Base-by-base conservation (phyloP, 2,329 filamentous ascomycete genomes). In the Cladobotryum mycophilum region DNA sequence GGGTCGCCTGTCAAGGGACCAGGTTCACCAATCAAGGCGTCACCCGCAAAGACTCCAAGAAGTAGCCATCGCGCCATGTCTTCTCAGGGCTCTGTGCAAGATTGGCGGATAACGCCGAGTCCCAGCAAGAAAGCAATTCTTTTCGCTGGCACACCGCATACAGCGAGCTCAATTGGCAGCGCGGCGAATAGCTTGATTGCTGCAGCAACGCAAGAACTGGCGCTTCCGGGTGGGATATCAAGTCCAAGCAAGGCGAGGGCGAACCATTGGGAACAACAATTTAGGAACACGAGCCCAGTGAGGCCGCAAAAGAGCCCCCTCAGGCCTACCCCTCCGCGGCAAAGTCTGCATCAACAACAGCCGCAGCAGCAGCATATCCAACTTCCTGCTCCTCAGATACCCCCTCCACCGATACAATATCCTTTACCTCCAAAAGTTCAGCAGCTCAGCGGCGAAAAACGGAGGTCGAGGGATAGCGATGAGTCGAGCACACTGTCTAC, bases 401-500 rank as follows among this genome's bases (percentile, higher is more conserved):
- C 42, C 5, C 42, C 38, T 13, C 13, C 38, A 4, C 44, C 46
- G 20, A 22, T 47, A 22, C 49, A 34, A 17, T 42, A 51, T n/a
- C 49, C 49, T 13, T 44, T 49, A 30, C 36, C 47, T 18, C 46
- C 13, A n/a, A 38, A 41, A 38, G 8, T 34, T 11, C 48, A 53
- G 35, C 45, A 50, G 22, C 37, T 41, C 9, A 56, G 56, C 7
- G 40, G 45, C 8, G 25, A 30, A 2, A 30, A 30, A 11, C 62
- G 60, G n/a, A 51, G 47, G 4, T 75, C 73, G 0, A 51, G 61
- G 4, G 66, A 70, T 4, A 79, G 74, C 54, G 68, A 75, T 8
- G 64, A 70, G 13, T 80, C 76, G 0, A 80, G 76, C 37, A 73
- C 76, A 2, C 65, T 82, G 5, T 82, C 79, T 4, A 82, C 79